Percentiles rank a stretch among this genome's conserved stretches.
Conservation (phyloP, 495 filamentous ascomycete genomes). For the Aspergillus steynii region DNA sequence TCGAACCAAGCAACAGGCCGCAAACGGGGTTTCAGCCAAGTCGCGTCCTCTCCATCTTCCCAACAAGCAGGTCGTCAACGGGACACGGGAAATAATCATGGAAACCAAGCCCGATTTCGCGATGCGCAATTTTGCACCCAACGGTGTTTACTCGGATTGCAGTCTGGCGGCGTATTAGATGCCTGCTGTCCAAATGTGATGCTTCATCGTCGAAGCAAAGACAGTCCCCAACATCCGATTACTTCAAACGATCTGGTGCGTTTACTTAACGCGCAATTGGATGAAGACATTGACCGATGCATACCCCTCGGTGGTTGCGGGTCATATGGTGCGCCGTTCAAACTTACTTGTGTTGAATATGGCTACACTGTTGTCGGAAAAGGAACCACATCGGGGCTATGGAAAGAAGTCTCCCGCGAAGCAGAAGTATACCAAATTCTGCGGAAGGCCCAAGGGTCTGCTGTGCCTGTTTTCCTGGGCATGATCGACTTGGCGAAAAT, state of each 20-base stretch:
- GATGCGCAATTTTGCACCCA: conserved; percentile 43
- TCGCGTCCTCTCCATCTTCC: conserved; percentile 14
- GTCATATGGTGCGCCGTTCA: conserved; percentile 29
- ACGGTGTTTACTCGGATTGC: conserved; percentile 44
- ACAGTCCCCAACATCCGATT: conserved; percentile 21
- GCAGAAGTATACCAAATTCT: conserved; percentile 39
- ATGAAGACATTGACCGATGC: conserved; percentile 24
- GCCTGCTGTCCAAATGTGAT: conserved; percentile 40
- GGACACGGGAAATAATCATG: conserved; percentile 8
- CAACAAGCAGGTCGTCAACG: conserved; percentile 16
- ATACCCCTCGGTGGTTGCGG: conserved; percentile 22
- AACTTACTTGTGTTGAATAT: conserved; percentile 36
- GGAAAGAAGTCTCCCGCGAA: conserved; percentile 40
- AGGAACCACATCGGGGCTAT: conserved; percentile 36
- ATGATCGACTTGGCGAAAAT: conserved; percentile 37
- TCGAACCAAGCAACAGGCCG: conserved; percentile 22
- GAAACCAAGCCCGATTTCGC: conserved; percentile 5
- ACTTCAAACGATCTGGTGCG: conserved; percentile 11
- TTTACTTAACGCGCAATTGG: conserved; percentile 20
- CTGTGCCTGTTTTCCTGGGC: conserved; percentile 44
- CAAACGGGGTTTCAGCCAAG: conserved; percentile 30
- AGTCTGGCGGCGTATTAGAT: conserved; percentile 35
- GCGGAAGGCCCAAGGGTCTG: conserved; percentile 33
- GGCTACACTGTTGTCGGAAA: conserved; percentile 51
- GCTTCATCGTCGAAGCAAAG: conserved; percentile 24